A percentile compares a stretch with the other conserved stretches of the same genome.
Conservation (phyloP, 2,329 filamentous ascomycete species). For the Didymella pomorum region DNA sequence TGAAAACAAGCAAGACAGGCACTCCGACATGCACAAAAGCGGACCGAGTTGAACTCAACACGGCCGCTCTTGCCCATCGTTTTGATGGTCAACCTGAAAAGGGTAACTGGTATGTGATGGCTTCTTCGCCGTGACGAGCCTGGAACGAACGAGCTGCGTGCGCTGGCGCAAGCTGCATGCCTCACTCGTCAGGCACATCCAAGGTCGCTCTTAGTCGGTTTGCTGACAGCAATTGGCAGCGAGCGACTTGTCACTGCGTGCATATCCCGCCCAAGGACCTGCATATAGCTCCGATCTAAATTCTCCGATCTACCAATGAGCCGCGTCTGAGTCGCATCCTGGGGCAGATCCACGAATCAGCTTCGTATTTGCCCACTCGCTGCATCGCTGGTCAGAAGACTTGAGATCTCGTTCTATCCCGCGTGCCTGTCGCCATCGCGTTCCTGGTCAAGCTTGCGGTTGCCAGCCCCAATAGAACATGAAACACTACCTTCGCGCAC, state of each 20-base stretch:
- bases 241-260: not conserved
- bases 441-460: not conserved
- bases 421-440: not conserved
- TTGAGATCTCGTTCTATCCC: not conserved
- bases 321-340: not conserved
- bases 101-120: not conserved
- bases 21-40: not conserved
- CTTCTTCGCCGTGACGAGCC: not conserved
- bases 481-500: not conserved
- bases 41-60: not conserved
- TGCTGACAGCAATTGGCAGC: no score
- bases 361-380: no score
- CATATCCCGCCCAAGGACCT: conserved; percentile 7
- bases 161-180: no score
- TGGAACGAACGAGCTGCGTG: not conserved
- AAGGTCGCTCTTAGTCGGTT: not conserved
- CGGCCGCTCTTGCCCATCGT: not conserved
- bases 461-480: not conserved
- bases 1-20: not conserved
- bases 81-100: not conserved
- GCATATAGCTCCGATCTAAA: conserved; percentile 23
- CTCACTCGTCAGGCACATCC: not conserved
- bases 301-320: conserved; percentile 28
- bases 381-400: no score
- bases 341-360: not conserved